Conservation (phyloP, 352 stramenopile species). For the Saprolegnia parasitica region DNA sequence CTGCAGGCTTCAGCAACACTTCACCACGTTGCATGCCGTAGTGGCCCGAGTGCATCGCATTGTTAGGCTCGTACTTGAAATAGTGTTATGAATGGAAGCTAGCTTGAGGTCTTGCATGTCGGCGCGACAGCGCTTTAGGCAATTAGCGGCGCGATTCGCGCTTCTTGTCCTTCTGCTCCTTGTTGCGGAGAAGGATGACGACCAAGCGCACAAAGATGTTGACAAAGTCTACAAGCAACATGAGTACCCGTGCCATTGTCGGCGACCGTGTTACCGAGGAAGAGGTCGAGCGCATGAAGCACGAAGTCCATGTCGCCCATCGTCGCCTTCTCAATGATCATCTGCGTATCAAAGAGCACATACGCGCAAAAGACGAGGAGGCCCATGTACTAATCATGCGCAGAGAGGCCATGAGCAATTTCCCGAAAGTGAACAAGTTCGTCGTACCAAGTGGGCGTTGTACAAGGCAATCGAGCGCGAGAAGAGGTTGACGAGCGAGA, state of each 20-base stretch:
- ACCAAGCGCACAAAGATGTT: slow-evolving; percentile 86
- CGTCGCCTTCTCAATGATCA: slow-evolving; percentile 86
- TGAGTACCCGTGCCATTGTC: neutral
- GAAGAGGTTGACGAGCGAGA: slow-evolving; percentile 62
- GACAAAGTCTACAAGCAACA: slow-evolving; percentile 58
- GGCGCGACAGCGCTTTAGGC: neutral
- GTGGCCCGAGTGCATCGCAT: no score
- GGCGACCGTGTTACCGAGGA: slow-evolving; percentile 50
- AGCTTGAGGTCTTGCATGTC: neutral
- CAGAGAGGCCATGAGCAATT: slow-evolving; percentile 10
- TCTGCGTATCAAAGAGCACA: slow-evolving; percentile 87
- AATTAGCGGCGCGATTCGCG: slow-evolving; percentile 24
- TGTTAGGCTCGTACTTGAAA: no score
- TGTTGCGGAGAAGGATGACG: slow-evolving; percentile 71
- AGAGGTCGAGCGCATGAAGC: slow-evolving; percentile 78
- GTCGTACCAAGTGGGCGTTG: slow-evolving; percentile 49
- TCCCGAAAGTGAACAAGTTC: neutral
- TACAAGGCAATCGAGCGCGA: slow-evolving; percentile 51
- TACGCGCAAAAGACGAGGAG: slow-evolving; percentile 86
- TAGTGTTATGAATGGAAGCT: no score
- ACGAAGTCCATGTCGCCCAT: slow-evolving; percentile 80
- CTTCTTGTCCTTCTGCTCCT: slow-evolving; percentile 59
- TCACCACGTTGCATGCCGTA: no score
- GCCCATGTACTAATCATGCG: slow-evolving; percentile 52
- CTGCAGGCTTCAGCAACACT: no score